Evolutionary conservation across 106 monocot species (phyloP).

Genomic region (Alisma plantagoaquatica): DNA sequence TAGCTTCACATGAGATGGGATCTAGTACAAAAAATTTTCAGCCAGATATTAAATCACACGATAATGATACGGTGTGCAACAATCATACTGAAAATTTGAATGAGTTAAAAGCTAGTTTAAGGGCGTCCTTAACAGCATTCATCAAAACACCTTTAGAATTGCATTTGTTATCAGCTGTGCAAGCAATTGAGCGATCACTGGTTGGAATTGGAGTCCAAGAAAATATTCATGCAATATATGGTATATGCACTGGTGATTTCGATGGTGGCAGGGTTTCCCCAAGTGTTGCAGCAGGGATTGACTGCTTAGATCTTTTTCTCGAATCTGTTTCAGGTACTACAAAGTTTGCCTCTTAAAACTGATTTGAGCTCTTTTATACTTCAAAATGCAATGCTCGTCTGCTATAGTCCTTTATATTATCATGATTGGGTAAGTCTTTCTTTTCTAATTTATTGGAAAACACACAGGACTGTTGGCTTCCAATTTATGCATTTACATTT

Average conservation of each 20-base stretch:
- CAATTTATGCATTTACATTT: too few relatives aligned
- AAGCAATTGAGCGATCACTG: constrained; percentile 53
- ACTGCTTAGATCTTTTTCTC: constrained; percentile 50
- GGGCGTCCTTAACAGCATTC: constrained; percentile 50
- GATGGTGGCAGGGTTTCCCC: constrained; percentile 56
- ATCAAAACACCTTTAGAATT: constrained; percentile 25
- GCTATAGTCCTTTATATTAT: too few relatives aligned
- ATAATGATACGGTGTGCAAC: constrained; percentile 4
- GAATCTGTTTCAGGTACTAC: constrained; percentile 11
- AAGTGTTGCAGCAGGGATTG: constrained; percentile 67
- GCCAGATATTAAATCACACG: constrained; percentile 11
- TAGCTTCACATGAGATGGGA: constrained; percentile 53
- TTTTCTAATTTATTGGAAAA: too few relatives aligned
- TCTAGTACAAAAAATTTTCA: constrained; percentile 41
- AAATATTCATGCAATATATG: constrained; percentile 27
- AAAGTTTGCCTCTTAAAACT: background rate
- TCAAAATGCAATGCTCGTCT: background rate
- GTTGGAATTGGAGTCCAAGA: constrained; percentile 51
- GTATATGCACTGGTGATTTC: constrained; percentile 39
- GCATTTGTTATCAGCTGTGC: constrained; percentile 30
- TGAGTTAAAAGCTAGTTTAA: constrained; percentile 53
- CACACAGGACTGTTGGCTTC: too few relatives aligned
- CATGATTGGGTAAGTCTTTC: too few relatives aligned
- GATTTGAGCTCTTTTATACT: constrained; percentile 4
- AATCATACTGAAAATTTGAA: constrained; percentile 18